These are phyloP conservation scores for Penicillium arizonense DNA, from an alignment of 495 filamentous ascomycete genomes.

Conservation along the genomic window DNA sequence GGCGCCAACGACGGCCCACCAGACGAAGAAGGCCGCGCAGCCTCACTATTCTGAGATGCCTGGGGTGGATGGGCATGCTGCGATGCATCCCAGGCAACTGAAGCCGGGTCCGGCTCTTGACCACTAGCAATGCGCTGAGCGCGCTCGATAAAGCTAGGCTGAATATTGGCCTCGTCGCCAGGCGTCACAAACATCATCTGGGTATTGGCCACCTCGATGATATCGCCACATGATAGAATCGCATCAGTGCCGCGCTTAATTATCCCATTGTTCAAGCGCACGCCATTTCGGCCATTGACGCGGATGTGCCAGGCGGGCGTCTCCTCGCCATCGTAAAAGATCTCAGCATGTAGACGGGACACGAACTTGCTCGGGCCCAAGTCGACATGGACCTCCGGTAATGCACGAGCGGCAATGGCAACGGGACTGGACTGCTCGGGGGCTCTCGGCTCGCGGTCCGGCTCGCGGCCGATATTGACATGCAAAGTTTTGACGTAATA, in stretches of 20 bases:
- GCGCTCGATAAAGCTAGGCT: slow-evolving; percentile 53
- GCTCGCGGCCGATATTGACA: slow-evolving; percentile 81
- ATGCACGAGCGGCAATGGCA: slow-evolving; percentile 43
- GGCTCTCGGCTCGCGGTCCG: slow-evolving; percentile 53
- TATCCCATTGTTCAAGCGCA: slow-evolving; percentile 70
- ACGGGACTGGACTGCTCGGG: slow-evolving; percentile 46
- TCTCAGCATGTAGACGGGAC: slow-evolving; percentile 82
- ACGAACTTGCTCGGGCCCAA: slow-evolving; percentile 90
- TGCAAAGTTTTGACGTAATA: slow-evolving; percentile 82
- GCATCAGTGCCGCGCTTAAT: slow-evolving; percentile 64
- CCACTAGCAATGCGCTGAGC: slow-evolving; percentile 45
- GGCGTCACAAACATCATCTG: slow-evolving; percentile 99
- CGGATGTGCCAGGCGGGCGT: slow-evolving; percentile 70
- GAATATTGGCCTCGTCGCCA: slow-evolving; percentile 57
- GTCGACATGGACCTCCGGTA: slow-evolving; percentile 75
- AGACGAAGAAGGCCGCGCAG: slow-evolving; percentile 24
- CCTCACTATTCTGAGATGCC: slow-evolving; percentile 28
- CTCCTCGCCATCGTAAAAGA: slow-evolving; percentile 71
- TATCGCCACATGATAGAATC: slow-evolving; percentile 74
- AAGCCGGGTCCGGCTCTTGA: slow-evolving; percentile 35
- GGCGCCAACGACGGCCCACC: slow-evolving; percentile 62
- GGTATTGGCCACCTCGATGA: slow-evolving; percentile 84
- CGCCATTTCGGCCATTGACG: slow-evolving; percentile 87
- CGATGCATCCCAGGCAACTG: slow-evolving; percentile 34
- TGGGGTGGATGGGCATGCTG: slow-evolving; percentile 38